Evolutionary conservation across 2,329 filamentous ascomycete genomes (phyloP), one percentile per base, ranked within the genome.

Genomic region (Botrytis sinoallii): DNA sequence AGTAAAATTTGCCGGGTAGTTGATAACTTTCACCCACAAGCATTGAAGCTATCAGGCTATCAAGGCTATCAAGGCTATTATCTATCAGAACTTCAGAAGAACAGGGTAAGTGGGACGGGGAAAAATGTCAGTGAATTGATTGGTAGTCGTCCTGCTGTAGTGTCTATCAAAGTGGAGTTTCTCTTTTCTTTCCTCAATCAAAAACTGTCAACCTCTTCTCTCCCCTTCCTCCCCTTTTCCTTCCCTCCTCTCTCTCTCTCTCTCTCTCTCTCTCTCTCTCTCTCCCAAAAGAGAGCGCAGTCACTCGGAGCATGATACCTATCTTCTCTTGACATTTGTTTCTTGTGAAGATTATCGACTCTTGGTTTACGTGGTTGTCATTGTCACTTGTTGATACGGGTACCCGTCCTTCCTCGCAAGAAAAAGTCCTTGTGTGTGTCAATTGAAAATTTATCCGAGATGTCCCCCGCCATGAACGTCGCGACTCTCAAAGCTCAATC

Each of bases 381-480:
- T 25, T n/a, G 46, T 48, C 65, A 55, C 35, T 38, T 42, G 20
- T 32, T 68, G 66, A 44, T 42, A 42, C 40, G 32, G 14, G 32
- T 67, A 29, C 25, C 35, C 4, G 29, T 35, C 10, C 29, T 6
- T 35, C 18, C n/a, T 35, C 29, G 18, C 57, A 35, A 12, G 29
- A 59, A 16, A 40, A 61, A 40, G 35, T 42, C 2, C 25, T 18
- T 25, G 44, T 46, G 44, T 57, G 52, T 44, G n/a, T 64, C 40
- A 29, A 52, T 68, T 42, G 48, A 20, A 68, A 68, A 44, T 32
- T 68, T 57, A 68, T 68, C 66, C 66, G 66, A 68, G 66, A 78
- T 77, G 76, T 71, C 40, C 72, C 71, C 75, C 74, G 73, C 77
- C 32, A 55, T 71, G 59, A 59, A 35, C 60, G n/a, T 35, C 32